Percentiles rank a stretch among this genome's conserved stretches.
Evolutionary conservation across 495 filamentous ascomycete genomes (phyloP).

Genomic region (Aspergillus bertholletiae): DNA sequence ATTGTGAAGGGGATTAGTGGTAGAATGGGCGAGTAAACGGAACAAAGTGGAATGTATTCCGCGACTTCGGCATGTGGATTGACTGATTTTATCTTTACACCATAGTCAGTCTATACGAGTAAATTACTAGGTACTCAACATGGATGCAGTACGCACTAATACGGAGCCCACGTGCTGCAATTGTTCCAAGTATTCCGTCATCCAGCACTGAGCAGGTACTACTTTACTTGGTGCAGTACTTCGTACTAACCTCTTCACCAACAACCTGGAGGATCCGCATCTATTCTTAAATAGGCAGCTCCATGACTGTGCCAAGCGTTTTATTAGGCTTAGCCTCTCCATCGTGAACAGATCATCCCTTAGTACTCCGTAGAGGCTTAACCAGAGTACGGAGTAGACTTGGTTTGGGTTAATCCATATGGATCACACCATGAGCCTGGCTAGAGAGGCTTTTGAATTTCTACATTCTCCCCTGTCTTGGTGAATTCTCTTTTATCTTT

Average conservation of each 20-base stretch:
- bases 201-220: not conserved
- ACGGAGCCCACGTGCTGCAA: not conserved
- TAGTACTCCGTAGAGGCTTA: slow-evolving; percentile 3
- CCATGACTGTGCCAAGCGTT: slow-evolving; percentile 17
- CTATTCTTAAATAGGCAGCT: slow-evolving; percentile 12
- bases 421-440: not conserved
- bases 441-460: not conserved
- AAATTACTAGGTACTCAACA: no score
- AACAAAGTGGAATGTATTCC: not conserved
- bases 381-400: not conserved
- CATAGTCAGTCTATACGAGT: no score
- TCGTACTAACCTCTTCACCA: not conserved
- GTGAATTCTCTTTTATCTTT: slow-evolving; percentile 1
- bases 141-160: not conserved
- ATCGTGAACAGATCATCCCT: slow-evolving; percentile 4
- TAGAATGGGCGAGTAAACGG: no score
- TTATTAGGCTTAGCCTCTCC: slow-evolving; percentile 11
- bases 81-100: no score
- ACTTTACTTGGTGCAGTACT: no score
- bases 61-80: no score
- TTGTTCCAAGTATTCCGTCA: not conserved
- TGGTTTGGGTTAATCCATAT: not conserved
- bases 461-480: not conserved
- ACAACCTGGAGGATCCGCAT: not conserved
- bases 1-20: no score